Evolutionary conservation across 495 filamentous ascomycete genomes (phyloP).

Genomic region (Acidomyces sp.): DNA sequence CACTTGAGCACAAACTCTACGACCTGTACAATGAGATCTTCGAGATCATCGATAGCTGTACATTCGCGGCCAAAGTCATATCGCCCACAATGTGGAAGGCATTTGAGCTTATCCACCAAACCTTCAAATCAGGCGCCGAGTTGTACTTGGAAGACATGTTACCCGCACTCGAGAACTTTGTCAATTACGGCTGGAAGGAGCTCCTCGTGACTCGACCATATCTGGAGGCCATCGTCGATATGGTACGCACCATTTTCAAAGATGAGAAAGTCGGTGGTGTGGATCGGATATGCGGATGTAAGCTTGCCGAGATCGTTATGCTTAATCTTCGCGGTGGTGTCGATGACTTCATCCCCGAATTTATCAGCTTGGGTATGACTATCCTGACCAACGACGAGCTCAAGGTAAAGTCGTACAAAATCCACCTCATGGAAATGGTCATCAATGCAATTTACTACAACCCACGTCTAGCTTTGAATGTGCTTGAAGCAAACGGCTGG

Average conservation of each 20-base stretch:
- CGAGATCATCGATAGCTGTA: constrained; percentile 98
- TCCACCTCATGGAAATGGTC: constrained; percentile 97
- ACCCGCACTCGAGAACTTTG: constrained; percentile 91
- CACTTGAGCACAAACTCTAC: constrained; percentile 92
- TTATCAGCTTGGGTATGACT: constrained; percentile 77
- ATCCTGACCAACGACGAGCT: constrained; percentile 58
- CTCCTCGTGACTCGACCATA: constrained; percentile 75
- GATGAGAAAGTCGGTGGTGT: constrained; percentile 88
- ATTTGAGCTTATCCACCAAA: constrained; percentile 89
- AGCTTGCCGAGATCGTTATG: constrained; percentile 94
- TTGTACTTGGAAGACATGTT: constrained; percentile 99
- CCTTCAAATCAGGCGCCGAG: constrained; percentile 93
- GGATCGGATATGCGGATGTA: constrained; percentile 97
- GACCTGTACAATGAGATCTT: constrained; percentile 96
- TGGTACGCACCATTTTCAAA: constrained; percentile 60
- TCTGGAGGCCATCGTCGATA: constrained; percentile 71
- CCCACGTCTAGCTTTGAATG: constrained; percentile 63
- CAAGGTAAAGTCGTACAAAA: constrained; percentile 77
- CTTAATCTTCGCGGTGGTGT: constrained; percentile 83
- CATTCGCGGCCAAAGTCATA: constrained; percentile 91
- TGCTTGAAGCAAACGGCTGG: constrained; percentile 81
- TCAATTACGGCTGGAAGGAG: constrained; percentile 72
- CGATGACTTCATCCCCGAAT: constrained; percentile 73
- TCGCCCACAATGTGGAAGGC: constrained; percentile 97
- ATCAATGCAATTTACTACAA: constrained; percentile 99